Evolutionary conservation across 352 stramenopile species (phyloP).

Genomic region (Phytopythium helicoides): DNA sequence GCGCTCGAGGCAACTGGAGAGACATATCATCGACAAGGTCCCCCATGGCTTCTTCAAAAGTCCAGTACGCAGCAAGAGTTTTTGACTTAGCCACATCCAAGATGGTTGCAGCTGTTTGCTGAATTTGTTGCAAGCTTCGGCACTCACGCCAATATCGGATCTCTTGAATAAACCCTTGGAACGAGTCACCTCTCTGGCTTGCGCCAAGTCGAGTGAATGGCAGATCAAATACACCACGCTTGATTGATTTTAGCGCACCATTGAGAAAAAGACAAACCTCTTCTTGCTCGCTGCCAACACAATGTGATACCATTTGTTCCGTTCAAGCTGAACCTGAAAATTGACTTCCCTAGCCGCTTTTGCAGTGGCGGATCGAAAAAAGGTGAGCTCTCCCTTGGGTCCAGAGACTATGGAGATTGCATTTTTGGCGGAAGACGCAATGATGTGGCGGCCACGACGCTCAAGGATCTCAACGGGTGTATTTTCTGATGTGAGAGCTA

Average conservation of each 20-base stretch:
- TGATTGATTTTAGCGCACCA: slow-evolving; percentile 29
- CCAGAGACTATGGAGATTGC: slow-evolving; percentile 46
- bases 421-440: slow-evolving; percentile 53
- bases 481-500: slow-evolving; percentile 46
- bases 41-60: slow-evolving; percentile 69
- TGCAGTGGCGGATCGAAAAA: slow-evolving; percentile 25
- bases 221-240: slow-evolving; percentile 54
- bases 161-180: slow-evolving; percentile 64
- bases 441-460: slow-evolving; percentile 50
- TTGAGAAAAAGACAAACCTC: slow-evolving; percentile 57
- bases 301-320: slow-evolving; percentile 62
- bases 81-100: slow-evolving; percentile 37
- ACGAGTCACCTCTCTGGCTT: slow-evolving; percentile 37
- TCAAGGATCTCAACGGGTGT: slow-evolving; percentile 49
- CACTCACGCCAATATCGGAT: slow-evolving; percentile 64
- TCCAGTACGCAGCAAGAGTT: slow-evolving; percentile 61
- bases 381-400: slow-evolving; percentile 29
- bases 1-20: slow-evolving; percentile 39
- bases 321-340: slow-evolving; percentile 38
- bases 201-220: slow-evolving; percentile 48
- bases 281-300: slow-evolving; percentile 41
- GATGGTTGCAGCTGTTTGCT: slow-evolving; percentile 27
- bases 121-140: slow-evolving; percentile 34
- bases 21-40: slow-evolving; percentile 77
- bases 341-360: slow-evolving; percentile 39